Evolutionary conservation across 768 basidiomycete genomes (phyloP).

Genomic region (Suillus brevipes): DNA sequence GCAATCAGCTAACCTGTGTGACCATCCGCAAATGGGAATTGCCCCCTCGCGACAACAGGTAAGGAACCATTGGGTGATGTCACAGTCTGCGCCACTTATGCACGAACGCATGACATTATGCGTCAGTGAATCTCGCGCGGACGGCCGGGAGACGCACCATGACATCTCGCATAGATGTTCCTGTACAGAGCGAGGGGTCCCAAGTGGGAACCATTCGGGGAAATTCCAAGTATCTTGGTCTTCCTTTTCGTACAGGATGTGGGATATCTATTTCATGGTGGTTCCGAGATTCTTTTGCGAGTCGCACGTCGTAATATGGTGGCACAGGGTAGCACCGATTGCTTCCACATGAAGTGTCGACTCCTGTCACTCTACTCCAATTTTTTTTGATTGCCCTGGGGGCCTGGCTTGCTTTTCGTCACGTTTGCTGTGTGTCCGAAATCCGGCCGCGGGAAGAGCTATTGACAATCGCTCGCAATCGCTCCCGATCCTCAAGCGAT

Average conservation of each 20-base stretch:
- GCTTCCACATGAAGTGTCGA: not conserved
- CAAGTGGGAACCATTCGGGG: not conserved
- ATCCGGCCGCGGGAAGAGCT: not conserved
- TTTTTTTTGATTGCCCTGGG: not conserved
- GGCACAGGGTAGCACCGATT: not conserved
- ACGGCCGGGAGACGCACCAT: not conserved
- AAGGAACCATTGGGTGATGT: not conserved
- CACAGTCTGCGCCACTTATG: not conserved
- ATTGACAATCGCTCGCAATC: not conserved
- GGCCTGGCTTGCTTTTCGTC: not conserved
- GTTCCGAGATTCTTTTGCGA: not conserved
- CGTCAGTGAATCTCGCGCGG: not conserved
- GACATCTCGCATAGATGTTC: not conserved
- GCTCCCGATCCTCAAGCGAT: not conserved
- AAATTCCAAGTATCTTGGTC: not conserved
- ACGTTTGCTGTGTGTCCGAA: not conserved
- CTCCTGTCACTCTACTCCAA: not conserved
- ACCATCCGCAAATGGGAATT: not conserved
- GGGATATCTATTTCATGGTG: conserved; percentile 1
- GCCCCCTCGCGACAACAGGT: not conserved
- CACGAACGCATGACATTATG: not conserved
- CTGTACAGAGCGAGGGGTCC: not conserved
- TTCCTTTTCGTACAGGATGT: not conserved
- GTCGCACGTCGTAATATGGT: conserved; percentile 1
- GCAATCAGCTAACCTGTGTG: not conserved